These are phyloP conservation scores for Isabelozyma gotoi DNA, from an alignment of 805 yeast genomes.

Conservation along the genomic window DNA sequence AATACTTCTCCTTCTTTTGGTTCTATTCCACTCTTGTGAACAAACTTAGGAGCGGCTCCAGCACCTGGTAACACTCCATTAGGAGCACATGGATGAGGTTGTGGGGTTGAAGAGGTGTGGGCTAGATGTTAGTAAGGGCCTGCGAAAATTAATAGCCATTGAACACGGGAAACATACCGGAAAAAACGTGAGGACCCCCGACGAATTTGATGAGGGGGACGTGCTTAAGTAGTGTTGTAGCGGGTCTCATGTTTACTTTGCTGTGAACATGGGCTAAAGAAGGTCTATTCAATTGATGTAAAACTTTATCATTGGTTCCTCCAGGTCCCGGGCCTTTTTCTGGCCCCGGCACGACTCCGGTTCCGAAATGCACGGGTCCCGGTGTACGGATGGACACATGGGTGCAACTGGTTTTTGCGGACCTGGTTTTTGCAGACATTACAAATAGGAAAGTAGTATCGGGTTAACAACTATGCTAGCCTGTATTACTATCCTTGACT, in stretches of 20 bases:
- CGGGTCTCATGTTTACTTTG: conserved; percentile 27
- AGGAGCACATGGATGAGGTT: conserved; percentile 44
- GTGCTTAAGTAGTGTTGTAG: conserved; percentile 38
- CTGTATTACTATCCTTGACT: conserved; percentile 1
- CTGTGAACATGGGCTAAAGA: neutral
- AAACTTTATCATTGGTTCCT: neutral
- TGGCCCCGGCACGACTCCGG: neutral
- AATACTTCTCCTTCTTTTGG: conserved; percentile 42
- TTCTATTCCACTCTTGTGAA: conserved; percentile 36
- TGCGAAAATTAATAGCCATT: neutral
- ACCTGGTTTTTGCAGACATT: neutral
- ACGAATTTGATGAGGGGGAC: conserved; percentile 81
- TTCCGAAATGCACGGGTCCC: neutral
- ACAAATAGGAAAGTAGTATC: neutral
- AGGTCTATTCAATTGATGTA: neutral
- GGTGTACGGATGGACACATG: neutral
- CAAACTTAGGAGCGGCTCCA: conserved; percentile 11
- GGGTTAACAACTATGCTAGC: neutral
- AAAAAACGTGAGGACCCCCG: conserved; percentile 69
- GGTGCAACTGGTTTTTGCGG: neutral
- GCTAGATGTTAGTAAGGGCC: conserved; percentile 9
- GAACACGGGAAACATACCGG: conserved; percentile 36
- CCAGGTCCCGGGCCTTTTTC: neutral
- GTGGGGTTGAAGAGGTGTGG: conserved; percentile 19
- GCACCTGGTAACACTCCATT: conserved; percentile 41